Base-by-base conservation (phyloP, 345 rosid species). In the Firmiana major region DNA sequence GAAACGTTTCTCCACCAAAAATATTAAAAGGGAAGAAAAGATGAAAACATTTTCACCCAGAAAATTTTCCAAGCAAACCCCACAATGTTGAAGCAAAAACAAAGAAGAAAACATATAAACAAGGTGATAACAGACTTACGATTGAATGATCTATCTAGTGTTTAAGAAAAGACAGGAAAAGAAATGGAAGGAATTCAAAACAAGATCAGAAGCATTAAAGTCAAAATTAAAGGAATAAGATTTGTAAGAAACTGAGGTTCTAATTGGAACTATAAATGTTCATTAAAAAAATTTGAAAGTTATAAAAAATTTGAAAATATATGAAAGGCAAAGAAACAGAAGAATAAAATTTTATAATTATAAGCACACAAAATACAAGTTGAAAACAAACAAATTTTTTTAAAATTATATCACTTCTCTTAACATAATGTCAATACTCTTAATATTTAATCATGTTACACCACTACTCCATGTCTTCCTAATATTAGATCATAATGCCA, bases 71-170 rank as follows among this genome's bases (percentile, higher is more conserved):
- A 28, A 26, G 69, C 2, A 57, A 74, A 43, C 36, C 38, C 55
- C 68, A 58, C 58, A 74, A 28, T 28, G n/a, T 59, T 67, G 46
- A 22, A 9, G 62, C 53, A 42, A 46, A 26, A 64, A 65, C 0
- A n/a, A 26, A 9, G 19, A 58, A 31, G 24, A 36, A 49, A 48
- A 16, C 24, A 64, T 34, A 63, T 5, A 26, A 28, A 46, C 6
- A 75, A 62, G 49, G 63, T 19, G 53, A 62, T n/a, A 63, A 17
- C 17, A 71, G 43, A 49, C 43, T 40, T 49, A 68, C 65, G 63
- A 63, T 63, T 71, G 36, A 58, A 65, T 57, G 75, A 54, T 31
- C 34, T 31, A 31, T 31, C 3, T 31, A 31, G 75, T 24, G 64
- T 6, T 45, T 15, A 0, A 6, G 38, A 68, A 60, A 69, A 42